Percentiles rank a stretch among this genome's conserved stretches.
phyloP scores from a whole-genome alignment of 2,329 filamentous ascomycete genomes.

The Pseudovirgaria hyperparasitica region DNA sequence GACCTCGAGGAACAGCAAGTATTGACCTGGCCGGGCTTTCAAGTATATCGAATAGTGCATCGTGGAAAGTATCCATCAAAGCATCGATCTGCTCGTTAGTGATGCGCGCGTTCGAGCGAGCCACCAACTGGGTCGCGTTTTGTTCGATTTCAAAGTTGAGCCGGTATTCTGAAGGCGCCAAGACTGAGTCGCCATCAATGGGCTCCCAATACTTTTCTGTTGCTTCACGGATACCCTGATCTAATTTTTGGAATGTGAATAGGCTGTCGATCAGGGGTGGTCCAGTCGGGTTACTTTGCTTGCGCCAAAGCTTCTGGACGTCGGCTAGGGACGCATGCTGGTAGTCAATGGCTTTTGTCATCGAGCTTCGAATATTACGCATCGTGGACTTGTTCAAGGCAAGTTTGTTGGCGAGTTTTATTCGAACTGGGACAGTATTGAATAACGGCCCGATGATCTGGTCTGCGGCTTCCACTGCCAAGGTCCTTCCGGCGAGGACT shows the following conservation, averaged over 20 bases:
- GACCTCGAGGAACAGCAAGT: constrained; percentile 1
- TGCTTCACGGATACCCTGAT: constrained; percentile 1
- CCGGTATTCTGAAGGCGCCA: constrained; percentile 4
- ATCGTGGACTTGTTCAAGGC: no score
- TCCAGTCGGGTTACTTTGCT: constrained; percentile 2
- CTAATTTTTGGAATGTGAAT: constrained; percentile 4
- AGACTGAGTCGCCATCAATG: constrained; percentile 4
- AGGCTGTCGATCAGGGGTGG: constrained; percentile 3
- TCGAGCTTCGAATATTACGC: no score
- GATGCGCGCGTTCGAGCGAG: constrained; percentile 3
- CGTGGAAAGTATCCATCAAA: constrained; percentile 2
- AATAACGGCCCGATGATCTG: constrained; percentile 70
- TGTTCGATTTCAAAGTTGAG: constrained; percentile 5
- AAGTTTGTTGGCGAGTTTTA: constrained; percentile 13
- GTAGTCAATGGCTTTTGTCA: constrained; percentile 5
- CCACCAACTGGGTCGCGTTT: constrained; percentile 1
- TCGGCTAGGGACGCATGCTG: constrained; percentile 5
- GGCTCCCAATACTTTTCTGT: constrained; percentile 4
- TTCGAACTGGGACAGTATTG: constrained; percentile 71
- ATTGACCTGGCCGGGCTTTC: constrained; percentile 4
- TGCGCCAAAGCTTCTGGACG: constrained; percentile 4
- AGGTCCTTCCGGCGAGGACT: constrained; percentile 63
- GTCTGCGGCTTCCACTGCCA: constrained; percentile 55
- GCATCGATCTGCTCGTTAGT: constrained; percentile 3
- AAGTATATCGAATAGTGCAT: constrained; percentile 4